Base-by-base conservation (phyloP, 805 yeast species). In the Barnettozyma sp. region DNA sequence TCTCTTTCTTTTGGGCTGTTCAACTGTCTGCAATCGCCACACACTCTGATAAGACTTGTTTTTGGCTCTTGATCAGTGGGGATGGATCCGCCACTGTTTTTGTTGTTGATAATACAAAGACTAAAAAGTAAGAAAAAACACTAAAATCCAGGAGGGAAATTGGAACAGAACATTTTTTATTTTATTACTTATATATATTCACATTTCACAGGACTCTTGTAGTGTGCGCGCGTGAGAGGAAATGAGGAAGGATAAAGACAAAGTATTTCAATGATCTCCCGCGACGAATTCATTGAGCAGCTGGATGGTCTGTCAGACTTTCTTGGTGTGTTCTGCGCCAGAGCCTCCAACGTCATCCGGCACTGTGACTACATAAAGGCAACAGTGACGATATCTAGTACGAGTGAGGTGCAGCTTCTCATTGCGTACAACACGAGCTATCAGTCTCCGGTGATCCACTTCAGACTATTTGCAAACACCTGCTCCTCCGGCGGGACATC, bases 401-500 rank as follows among this genome's bases (percentile, higher is more conserved):
- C 15, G 1, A 17, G 15, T 13, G 24, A 36, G 25, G 19, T 20
- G 2, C 27, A 31, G 12, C 4, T 36, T 10, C 13, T 34, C 5
- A 26, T 38, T 5, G 4, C 6, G 1, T 38, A 34, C 13, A 30
- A 27, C 4, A 7, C 6, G 12, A 34, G 30, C 18, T 47, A 45
- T 19, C 28, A 40, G 13, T 26, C 40, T 3, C 52, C 52, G 0
- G 30, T 43, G 1, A 17, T 47, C 4, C 33, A 35, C 22, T 47
- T 47, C 40, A 24, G 37, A 33, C 11, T 19, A n/a, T n/a, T n/a
- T n/a, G n/a, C n/a, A n/a, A n/a, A n/a, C n/a, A n/a, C n/a, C n/a
- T n/a, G n/a, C n/a, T n/a, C n/a, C n/a, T n/a, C n/a, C n/a, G n/a
- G n/a, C n/a, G n/a, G n/a, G n/a, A n/a, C n/a, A n/a, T n/a, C n/a